Conservation (phyloP, 1,284 basidiomycete species). For the Sanghuangporus sanghuang region DNA sequence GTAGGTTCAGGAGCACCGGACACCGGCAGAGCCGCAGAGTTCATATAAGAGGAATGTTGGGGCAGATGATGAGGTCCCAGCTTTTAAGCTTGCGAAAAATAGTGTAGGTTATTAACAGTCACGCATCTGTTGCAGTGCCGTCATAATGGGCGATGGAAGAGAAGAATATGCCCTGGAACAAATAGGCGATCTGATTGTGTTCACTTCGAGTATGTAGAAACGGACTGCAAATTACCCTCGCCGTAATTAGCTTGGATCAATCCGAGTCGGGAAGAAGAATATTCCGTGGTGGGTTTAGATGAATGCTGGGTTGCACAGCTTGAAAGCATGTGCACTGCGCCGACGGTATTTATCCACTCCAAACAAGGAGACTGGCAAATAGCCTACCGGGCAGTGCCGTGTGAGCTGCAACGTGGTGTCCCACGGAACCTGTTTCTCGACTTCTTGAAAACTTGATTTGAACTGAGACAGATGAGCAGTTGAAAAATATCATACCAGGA, state of each 20-base stretch:
- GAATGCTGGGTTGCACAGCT: background rate
- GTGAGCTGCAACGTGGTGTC: background rate
- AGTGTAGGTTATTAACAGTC: background rate
- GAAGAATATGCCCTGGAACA: background rate
- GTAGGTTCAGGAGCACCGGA: slow-evolving; percentile 7
- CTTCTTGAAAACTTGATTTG: background rate
- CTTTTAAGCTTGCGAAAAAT: slow-evolving; percentile 6
- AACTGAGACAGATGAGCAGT: background rate
- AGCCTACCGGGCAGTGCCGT: slow-evolving; percentile 1
- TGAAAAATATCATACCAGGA: background rate
- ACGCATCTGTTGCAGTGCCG: background rate
- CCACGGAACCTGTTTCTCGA: background rate
- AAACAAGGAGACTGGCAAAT: background rate
- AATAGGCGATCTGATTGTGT: background rate
- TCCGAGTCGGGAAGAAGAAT: slow-evolving; percentile 12
- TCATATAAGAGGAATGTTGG: slow-evolving; percentile 7
- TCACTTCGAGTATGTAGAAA: background rate
- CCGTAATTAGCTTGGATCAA: background rate
- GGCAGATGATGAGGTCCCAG: background rate
- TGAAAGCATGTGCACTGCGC: background rate
- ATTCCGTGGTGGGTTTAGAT: background rate
- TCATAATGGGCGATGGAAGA: background rate
- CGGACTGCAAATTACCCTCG: background rate
- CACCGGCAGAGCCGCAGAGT: background rate
- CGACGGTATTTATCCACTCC: background rate